A percentile compares a stretch with the other conserved stretches of the same genome.
Evolutionary conservation across 2,329 filamentous ascomycete genomes (phyloP).

Genomic region (Thyridium curvatum): DNA sequence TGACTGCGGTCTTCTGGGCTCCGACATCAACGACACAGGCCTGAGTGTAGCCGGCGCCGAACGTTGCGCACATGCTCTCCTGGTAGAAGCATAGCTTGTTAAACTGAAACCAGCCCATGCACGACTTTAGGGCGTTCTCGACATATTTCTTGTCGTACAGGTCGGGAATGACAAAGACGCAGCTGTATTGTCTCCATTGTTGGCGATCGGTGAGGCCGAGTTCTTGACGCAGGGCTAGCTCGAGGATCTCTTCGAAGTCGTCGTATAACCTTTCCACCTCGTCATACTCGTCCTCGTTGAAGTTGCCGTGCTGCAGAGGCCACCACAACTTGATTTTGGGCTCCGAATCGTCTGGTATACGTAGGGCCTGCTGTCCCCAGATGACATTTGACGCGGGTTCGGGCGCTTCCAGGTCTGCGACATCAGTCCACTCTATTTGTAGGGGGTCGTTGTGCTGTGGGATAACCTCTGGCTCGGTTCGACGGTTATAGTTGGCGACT

Average conservation of each 20-base stretch:
- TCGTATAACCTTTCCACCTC: conserved; percentile 75
- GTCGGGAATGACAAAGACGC: conserved; percentile 95
- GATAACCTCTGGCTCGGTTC: conserved; percentile 78
- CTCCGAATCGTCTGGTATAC: conserved; percentile 82
- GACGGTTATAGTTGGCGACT: conserved; percentile 88
- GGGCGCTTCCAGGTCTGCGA: conserved; percentile 40
- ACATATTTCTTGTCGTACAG: conserved; percentile 94
- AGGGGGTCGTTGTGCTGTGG: conserved; percentile 91
- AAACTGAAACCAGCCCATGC: conserved; percentile 87
- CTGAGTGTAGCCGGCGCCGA: conserved; percentile 89
- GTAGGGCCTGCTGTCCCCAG: conserved; percentile 73
- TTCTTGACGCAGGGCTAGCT: conserved; percentile 81
- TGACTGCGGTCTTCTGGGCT: conserved; percentile 94
- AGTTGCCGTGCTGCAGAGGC: conserved; percentile 80
- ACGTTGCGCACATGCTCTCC: conserved; percentile 90
- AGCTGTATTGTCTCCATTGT: conserved; percentile 68
- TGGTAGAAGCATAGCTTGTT: conserved; percentile 88
- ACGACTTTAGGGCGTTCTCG: conserved; percentile 73
- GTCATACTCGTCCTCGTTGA: conserved; percentile 85
- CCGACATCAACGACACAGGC: conserved; percentile 95
- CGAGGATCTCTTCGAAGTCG: conserved; percentile 81
- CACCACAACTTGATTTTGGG: conserved; percentile 90
- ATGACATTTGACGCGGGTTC: conserved; percentile 44
- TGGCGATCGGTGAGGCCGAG: conserved; percentile 54
- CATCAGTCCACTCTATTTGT: conserved; percentile 91